Base-by-base conservation (phyloP, 768 basidiomycete genomes). In the Lentinula sp. region DNA sequence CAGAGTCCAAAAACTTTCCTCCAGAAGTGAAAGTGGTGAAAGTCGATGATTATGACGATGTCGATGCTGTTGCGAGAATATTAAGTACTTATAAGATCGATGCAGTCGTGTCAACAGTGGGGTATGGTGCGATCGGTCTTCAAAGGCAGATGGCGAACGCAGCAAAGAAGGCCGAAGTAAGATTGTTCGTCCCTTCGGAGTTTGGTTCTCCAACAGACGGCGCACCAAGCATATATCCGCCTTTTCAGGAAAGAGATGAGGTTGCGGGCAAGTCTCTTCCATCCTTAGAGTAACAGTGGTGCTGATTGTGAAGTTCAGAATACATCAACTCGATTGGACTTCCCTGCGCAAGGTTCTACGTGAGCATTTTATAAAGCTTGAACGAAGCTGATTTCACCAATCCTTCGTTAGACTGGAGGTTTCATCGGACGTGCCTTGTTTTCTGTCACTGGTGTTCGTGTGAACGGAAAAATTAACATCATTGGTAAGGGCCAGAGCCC, bases 101-200 rank as follows among this genome's bases (percentile, higher is more conserved):
- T 42, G 76, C 75, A 15, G 65, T 77, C 39, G 49, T 76, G 34
- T 73, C 74, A 21, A 70, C 74, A 7, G 37, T 76, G 37, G 68
- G 68, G 5, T 68, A 63, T 5, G 63, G 53, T 11, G 72, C 65
- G 0, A 63, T 70, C 13, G 45, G 57, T 2, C 64, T 63, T 5
- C 74, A 75, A 55, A 61, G 54, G 23, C 45, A 65, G 1, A 59
- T 77, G 39, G 74, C 70, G 13, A 70, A 73, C 6, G 76, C 76
- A 13, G 72, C 76, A 28, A 74, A 73, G 59, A 66, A 64, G 40
- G 75, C 75, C 0, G 70, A 67, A 0, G 73, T 77, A 18, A 73
- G 73, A 62, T 43, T 78, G 52, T 76, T 77, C 52, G 74, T 74
- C n/a, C 74, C 76, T 11, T 71, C 70, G 18, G 76, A 77, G 59